Percentiles rank a stretch among this genome's conserved stretches.
Evolutionary conservation across 2,329 filamentous ascomycete genomes (phyloP).

Genomic region (Bipolaris zeicola): DNA sequence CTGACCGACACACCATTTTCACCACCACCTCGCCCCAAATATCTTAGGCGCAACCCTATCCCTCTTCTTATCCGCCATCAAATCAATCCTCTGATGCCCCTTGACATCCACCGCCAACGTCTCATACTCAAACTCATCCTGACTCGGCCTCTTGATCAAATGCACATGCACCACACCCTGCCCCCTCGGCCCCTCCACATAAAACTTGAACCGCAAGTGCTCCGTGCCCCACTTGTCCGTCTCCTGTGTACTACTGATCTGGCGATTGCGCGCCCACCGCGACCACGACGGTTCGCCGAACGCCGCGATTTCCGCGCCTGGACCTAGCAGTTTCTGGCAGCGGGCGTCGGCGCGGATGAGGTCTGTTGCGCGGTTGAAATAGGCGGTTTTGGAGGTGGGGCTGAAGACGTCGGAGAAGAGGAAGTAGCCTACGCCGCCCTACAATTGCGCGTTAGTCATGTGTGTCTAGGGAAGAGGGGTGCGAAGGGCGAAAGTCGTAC

Average conservation of each 20-base stretch:
- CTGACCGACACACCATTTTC: not conserved
- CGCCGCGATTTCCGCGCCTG: constrained; percentile 73
- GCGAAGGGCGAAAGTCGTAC: constrained; percentile 53
- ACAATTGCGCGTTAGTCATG: constrained; percentile 8
- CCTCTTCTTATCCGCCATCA: constrained; percentile 37
- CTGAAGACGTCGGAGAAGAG: constrained; percentile 47
- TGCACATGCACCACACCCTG: constrained; percentile 78
- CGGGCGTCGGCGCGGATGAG: constrained; percentile 74
- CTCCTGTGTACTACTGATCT: constrained; percentile 66
- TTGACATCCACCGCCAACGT: constrained; percentile 80
- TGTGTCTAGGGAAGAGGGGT: not conserved
- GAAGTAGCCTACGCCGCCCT: constrained; percentile 70
- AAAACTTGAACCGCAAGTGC: constrained; percentile 82
- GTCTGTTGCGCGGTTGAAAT: constrained; percentile 87
- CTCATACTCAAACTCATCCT: constrained; percentile 75
- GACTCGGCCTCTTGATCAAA: constrained; percentile 70
- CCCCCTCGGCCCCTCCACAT: constrained; percentile 78
- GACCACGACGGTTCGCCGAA: constrained; percentile 81
- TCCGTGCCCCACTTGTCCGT: constrained; percentile 77
- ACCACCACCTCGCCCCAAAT: constrained; percentile 48
- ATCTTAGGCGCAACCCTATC: constrained; percentile 43
- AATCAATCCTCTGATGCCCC: constrained; percentile 60
- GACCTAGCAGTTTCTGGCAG: constrained; percentile 76
- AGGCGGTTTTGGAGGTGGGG: constrained; percentile 78
- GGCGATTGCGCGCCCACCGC: constrained; percentile 74